Base-by-base conservation (phyloP, 495 filamentous ascomycete genomes). In the Achaetomiella virescens region DNA sequence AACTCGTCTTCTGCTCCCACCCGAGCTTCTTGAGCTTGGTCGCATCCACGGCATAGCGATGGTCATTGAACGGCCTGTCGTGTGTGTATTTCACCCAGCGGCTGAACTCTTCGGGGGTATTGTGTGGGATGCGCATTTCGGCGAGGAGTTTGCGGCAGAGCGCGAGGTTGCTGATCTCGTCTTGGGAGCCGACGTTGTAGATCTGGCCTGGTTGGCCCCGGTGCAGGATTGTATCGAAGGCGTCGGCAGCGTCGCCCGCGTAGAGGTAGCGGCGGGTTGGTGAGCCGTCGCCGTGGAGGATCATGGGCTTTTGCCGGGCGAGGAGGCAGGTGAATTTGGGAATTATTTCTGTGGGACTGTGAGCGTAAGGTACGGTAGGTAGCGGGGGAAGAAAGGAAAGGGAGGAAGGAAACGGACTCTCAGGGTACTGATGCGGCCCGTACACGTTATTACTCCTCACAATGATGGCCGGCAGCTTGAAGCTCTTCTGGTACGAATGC, bases 391-490 rank as follows among this genome's bases (percentile, higher is more conserved):
- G 58, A 15, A 42, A 8, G 12, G 31, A 36, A 37, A 46, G 42
- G 42, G 48, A 12, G 41, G 42, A 18, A 1, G 20, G 21, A 25
- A 18, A 69, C 81, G 66, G 72, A 88, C 86, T 89, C 68, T 91
- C 87, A 1, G 86, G 87, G 61, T 81, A 90, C 64, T 90, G 87
- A 65, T 87, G 83, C 14, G 87, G 87, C 0, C 87, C 87, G 59
- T 88, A 90, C 22, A 91, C 84, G 59, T 91, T 91, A 74, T 90
- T 91, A 61, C 82, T 81, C 20, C 87, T 77, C 38, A 87, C 81
- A 56, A 89, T 84, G 58, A 89, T 84, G 21, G 80, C 78, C 2
- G 86, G 85, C 11, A 89, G 73, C 51, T 83, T 82, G 70, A 87
- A 89, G 65, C 78, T 83, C 70, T 85, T 87, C 61, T 78, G 77